Evolutionary conservation across 139 green algal genomes (phyloP), one percentile per base, ranked within the genome.

Genomic region (Pseudopediastrum boryanum): DNA sequence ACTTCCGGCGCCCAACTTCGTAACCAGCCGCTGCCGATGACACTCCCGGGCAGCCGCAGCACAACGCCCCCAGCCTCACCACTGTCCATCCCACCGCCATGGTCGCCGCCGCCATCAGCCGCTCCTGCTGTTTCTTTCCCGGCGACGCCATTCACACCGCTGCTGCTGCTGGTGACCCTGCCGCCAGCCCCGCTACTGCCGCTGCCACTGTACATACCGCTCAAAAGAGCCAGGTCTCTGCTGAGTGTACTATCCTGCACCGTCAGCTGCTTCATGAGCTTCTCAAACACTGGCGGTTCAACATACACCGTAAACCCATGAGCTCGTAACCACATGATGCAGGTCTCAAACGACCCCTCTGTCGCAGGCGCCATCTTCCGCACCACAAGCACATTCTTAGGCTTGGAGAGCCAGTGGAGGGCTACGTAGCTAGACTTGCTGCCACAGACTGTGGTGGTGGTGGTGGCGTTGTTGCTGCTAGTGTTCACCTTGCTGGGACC

Each of bases 321-420:
- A n/a, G n/a, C n/a, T n/a, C n/a, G n/a, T n/a, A n/a, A n/a, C n/a
- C n/a, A n/a, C n/a, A n/a, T n/a, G n/a, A n/a, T n/a, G n/a, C n/a
- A n/a, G n/a, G n/a, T n/a, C 29, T 78, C 43, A 29, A 81, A 75
- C 16, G 64, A 63, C 2, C 56, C 31, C 39, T 80, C 59, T 27
- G 86, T 81, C 5, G 66, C 70, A 2, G 87, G 70, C 19, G 72
- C 79, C 33, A 84, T 72, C 66, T 92, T 92, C 39, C 62, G 83
- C 35, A 88, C 68, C 12, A 92, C 78, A 46, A 92, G 75, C 25
- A 92, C 83, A 2, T 58, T 85, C 25, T 51, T 50, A 0, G 88
- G 88, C 36, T 41, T 29, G 33, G 75, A 87, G 59, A 92, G 64
- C 88, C 88, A 92, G 46, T 92, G 86, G 78, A 92, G 74, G 62